phyloP scores from a whole-genome alignment of 2,329 filamentous ascomycete species.

The Exophiala sideris region DNA sequence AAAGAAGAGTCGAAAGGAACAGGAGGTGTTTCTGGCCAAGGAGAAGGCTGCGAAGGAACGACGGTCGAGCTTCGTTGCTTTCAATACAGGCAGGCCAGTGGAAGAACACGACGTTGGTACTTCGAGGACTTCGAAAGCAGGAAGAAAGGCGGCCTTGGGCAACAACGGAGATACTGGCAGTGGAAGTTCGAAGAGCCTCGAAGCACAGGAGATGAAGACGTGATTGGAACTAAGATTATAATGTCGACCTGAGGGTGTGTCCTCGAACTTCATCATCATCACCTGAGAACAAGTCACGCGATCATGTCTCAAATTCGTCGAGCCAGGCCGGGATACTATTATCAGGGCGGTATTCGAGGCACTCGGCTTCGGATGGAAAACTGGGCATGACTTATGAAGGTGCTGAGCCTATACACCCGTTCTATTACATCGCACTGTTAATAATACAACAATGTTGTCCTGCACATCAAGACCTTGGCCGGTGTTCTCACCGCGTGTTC shows the following conservation, averaged over 20 bases:
- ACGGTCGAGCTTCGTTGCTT: slow-evolving; percentile 21
- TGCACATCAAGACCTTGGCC: background rate
- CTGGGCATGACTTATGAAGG: too few species aligned
- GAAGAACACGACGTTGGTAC: background rate
- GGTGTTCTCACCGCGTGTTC: background rate
- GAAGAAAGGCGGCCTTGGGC: background rate
- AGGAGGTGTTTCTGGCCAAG: slow-evolving; percentile 52
- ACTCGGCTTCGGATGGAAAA: too few species aligned
- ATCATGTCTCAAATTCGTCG: too few species aligned
- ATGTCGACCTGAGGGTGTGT: background rate
- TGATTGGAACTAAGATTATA: background rate
- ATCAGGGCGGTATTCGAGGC: too few species aligned
- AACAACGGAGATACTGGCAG: background rate
- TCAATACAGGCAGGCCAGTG: slow-evolving; percentile 1
- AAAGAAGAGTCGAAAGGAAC: slow-evolving; percentile 58
- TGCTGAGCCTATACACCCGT: too few species aligned
- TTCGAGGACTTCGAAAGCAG: background rate
- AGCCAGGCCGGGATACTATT: too few species aligned
- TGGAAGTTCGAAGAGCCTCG: background rate
- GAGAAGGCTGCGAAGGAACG: slow-evolving; percentile 30
- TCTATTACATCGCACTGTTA: too few species aligned
- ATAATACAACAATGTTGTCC: background rate
- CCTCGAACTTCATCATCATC: background rate
- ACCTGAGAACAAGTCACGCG: too few species aligned
- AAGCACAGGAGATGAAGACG: slow-evolving; percentile 7